Base-by-base conservation (phyloP, 2,329 filamentous ascomycete species). In the Ceratocystis diversiconidia region DNA sequence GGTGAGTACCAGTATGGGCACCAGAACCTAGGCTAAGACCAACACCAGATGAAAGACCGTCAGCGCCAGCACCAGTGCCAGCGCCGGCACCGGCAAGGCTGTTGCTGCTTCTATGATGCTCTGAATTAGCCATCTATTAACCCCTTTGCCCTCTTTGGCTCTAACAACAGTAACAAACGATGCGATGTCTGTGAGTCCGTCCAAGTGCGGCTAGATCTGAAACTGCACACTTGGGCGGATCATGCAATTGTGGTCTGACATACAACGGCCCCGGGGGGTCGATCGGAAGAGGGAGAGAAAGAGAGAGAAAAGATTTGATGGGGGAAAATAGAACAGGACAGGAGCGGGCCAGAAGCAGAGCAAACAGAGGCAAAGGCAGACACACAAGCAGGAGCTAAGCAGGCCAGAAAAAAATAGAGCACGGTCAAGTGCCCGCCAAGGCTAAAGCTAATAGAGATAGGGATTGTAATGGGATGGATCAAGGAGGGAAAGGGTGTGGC, bases 221-320 rank as follows among this genome's bases (percentile, higher is more conserved):
- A 60, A 62, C 61, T 52, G 57, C 48, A 61, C 30, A 62, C 61
- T 41, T 55, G 57, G 57, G 41, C 28, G 52, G 46, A 65, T 65
- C 63, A 67, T 67, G 66, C 66, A 67, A 67, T 67, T 63, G 48
- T 67, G 66, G 66, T 28, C 66, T 67, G 66, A 67, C 66, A 67
- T 67, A 30, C 48, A 32, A 65, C 44, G 63, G 63, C 28, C 63
- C 62, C 57, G 57, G 55, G 65, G 65, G 65, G 65, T 60, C 61
- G 48, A 64, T 52, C 62, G 67, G 65, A 55, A 66, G 68, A 65
- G 59, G 66, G 28, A 59, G 55, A 59, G 67, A 65, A 59, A 65
- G 19, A 22, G 50, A 25, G 19, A 55, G 36, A 63, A 64, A 64
- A 57, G 69, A 64, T 64, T 65, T 41, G 36, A 41, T 41, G 36